These are phyloP conservation scores for Tetrapyrgos nigripes DNA, from an alignment of 1,284 basidiomycete species.

Conservation along the genomic window DNA sequence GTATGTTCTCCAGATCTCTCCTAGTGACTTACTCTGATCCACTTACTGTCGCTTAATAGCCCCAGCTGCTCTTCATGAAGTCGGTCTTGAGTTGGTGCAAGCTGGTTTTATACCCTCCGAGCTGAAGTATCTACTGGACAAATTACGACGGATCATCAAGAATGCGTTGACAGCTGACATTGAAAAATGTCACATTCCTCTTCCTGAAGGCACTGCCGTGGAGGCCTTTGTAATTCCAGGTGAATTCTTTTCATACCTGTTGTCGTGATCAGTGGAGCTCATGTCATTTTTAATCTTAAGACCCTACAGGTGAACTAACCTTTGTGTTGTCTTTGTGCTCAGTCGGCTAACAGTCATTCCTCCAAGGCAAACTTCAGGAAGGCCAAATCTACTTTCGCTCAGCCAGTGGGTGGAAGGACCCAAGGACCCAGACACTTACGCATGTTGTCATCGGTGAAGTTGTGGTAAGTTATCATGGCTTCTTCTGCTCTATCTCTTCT, in stretches of 20 bases:
- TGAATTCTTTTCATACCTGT: conserved; percentile 28
- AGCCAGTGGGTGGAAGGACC: conserved; percentile 49
- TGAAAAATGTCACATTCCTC: conserved; percentile 60
- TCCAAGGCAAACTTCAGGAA: conserved; percentile 59
- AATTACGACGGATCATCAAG: conserved; percentile 53
- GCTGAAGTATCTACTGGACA: conserved; percentile 45
- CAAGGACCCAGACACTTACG: conserved; percentile 44
- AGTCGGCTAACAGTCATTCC: too few relatives aligned
- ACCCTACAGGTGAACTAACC: conserved; percentile 58
- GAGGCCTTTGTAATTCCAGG: conserved; percentile 71
- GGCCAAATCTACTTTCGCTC: conserved; percentile 60
- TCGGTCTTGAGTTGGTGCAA: conserved; percentile 59
- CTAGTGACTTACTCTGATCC: neutral
- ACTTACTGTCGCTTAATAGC: conserved; percentile 26
- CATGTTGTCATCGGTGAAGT: conserved; percentile 56
- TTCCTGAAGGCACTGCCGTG: conserved; percentile 53
- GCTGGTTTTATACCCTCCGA: conserved; percentile 64
- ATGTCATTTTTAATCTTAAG: conserved; percentile 38
- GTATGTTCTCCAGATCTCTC: conserved; percentile 21
- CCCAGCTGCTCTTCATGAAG: conserved; percentile 53
- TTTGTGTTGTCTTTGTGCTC: too few relatives aligned
- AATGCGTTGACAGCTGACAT: conserved; percentile 51
- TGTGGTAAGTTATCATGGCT: conserved; percentile 46
- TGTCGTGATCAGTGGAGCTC: conserved; percentile 2
- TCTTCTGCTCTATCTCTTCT: neutral